A percentile compares a stretch with the other conserved stretches of the same genome.
These are phyloP conservation scores for Saccharomycopsis sp. DNA, from an alignment of 805 yeast species.

Conservation along the genomic window DNA sequence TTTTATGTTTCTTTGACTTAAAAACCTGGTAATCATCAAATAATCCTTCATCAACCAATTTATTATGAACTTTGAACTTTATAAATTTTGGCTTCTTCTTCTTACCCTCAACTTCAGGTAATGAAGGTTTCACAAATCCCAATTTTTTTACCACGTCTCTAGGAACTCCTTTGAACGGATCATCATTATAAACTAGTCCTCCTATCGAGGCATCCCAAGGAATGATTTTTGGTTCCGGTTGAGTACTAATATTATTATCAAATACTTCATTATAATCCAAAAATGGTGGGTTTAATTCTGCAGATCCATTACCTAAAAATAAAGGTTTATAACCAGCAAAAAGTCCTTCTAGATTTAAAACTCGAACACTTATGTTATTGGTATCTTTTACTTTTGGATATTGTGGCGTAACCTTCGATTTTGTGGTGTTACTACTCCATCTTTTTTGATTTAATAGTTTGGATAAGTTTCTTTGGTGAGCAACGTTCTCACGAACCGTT, in stretches of 20 bases:
- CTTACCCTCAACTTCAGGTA: conserved; percentile 65
- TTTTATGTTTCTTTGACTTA: conserved; percentile 18
- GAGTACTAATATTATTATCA: conserved; percentile 16
- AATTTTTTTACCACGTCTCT: conserved; percentile 26
- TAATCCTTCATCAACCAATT: conserved; percentile 24
- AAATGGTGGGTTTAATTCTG: background rate
- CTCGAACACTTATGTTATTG: conserved; percentile 2
- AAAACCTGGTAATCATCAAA: conserved; percentile 19
- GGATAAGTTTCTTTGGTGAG: conserved; percentile 22
- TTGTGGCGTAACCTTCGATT: no score
- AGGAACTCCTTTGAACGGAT: conserved; percentile 28
- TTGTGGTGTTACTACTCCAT: no score
- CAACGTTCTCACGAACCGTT: no score
- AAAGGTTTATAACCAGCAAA: conserved; percentile 38
- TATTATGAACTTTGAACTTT: conserved; percentile 24
- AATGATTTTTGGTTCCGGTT: conserved; percentile 22
- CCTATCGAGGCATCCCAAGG: conserved; percentile 32
- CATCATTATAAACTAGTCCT: conserved; percentile 27
- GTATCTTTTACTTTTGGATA: conserved; percentile 15
- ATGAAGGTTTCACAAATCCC: conserved; percentile 31
- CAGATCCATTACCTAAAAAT: conserved; percentile 25
- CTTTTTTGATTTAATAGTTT: conserved; percentile 33
- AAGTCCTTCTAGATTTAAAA: conserved; percentile 25
- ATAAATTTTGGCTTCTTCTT: conserved; percentile 34
- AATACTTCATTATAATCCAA: conserved; percentile 4